Evolutionary conservation across 148 eudicot species (phyloP), one percentile per base, ranked within the genome.

Genomic region (Arctostaphylos glauca): DNA sequence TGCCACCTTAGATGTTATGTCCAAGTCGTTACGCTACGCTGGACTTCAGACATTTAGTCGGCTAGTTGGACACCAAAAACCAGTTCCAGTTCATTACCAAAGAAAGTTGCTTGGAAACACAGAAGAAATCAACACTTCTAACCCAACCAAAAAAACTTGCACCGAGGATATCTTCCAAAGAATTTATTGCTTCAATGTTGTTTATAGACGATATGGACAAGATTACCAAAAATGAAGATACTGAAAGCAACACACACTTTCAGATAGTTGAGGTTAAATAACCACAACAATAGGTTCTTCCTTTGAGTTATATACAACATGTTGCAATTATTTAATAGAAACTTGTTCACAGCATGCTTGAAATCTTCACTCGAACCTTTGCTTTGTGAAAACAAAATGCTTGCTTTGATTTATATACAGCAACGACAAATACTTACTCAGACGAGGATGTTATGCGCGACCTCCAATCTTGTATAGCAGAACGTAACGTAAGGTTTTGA

Each of bases 401-500:
- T 70, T 44, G 78, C 25, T 19, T 58, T 46, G 49, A 73, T 23
- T 52, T 54, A 18, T 6, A 78, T 8, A 77, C 44, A 48, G 56
- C 43, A 44, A 56, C 52, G 23, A 21, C 14, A 5, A 25, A 43
- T 67, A 49, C 41, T 31, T 54, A 64, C 54, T 88, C 85, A 83
- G 71, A 71, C 16, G 83, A 46, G 76, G 88, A 79, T 74, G 88
- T 81, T 46, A 82, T 25, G 73, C 82, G 87, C 73, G 87, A 90
- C 81, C 85, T 88, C 98, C 98, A 96, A 16, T 96, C 94, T 62
- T 90, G 92, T 85, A 93, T 94, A 78, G 97, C 98, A 15, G 88
- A 88, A 62, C 87, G 92, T 82, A 96, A 73, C n/a, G 93, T 85
- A 84, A 88, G 94, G 85, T 96, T 94, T 38, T 91, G 98, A 23